Base-by-base conservation (phyloP, 2,329 filamentous ascomycete species). In the Pseudofabraea citricarpa region DNA sequence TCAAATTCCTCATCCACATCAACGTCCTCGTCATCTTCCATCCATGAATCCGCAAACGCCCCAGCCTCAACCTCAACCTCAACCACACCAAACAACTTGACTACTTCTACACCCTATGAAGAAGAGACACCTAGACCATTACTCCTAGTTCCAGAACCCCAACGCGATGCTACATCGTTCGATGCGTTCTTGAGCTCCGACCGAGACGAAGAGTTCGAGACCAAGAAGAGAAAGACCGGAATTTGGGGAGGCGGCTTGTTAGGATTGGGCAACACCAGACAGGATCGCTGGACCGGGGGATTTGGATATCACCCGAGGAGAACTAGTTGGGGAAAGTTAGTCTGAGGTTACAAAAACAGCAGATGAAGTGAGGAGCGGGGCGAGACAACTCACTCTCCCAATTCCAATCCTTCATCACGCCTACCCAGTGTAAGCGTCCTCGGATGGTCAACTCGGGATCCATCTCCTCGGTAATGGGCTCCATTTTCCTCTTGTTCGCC, bases 331-430 rank as follows among this genome's bases (percentile, higher is more conserved):
- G 35, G 35, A 22, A 37, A 37, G 35, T 37, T 37, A 37, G 35
- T 37, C 23, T 37, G 10, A 37, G 3, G 29, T 40, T 40, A 20
- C 19, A 38, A 21, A 22, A 6, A 13, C 8, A 13, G 39, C 12
- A 20, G n/a, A 5, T 10, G 18, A 15, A 10, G 27, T 40, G 24
- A 35, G 13, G 23, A 32, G 19, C 22, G n/a, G 24, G 13, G 32
- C 36, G 19, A 23, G 15, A 39, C 36, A 54, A 67, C 73, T 66
- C 66, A 84, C 81, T 75, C 72, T 86, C 81, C 81, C 83, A 87
- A n/a, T 71, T 67, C 79, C 79, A 84, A 52, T 85, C 81, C 49
- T 74, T 75, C 83, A 86, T 86, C 32, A 87, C 80, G 27, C 81
- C 78, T 7, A 84, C 68, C 83, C 83, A 87, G 62, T 87, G 83